phyloP scores from a whole-genome alignment of 441 rosid species.

The Brassica hybrid region DNA sequence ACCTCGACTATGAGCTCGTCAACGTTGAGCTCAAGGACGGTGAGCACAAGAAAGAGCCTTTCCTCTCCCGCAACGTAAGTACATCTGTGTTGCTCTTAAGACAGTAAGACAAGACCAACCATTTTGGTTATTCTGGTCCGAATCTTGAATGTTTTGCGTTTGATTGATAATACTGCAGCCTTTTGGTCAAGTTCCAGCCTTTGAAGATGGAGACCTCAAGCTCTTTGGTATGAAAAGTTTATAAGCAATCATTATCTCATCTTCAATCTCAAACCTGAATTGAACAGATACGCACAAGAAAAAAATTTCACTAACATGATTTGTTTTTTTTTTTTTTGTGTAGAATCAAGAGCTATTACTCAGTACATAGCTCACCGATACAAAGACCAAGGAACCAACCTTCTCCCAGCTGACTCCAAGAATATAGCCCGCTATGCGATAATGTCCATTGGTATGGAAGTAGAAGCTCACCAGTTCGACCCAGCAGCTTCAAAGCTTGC shows the following conservation, averaged over 20 bases:
- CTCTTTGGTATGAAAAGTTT: slow-evolving; percentile 58
- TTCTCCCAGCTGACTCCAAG: slow-evolving; percentile 47
- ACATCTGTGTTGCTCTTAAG: not conserved
- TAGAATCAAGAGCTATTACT: slow-evolving; percentile 80
- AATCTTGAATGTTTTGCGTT: slow-evolving; percentile 30
- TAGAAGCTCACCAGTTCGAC: slow-evolving; percentile 68
- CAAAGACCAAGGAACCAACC: slow-evolving; percentile 54
- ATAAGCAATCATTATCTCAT: not conserved
- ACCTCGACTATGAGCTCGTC: slow-evolving; percentile 62
- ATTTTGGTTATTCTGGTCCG: not conserved
- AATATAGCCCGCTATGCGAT: slow-evolving; percentile 35
- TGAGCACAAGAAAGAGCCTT: slow-evolving; percentile 66
- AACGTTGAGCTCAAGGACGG: slow-evolving; percentile 50
- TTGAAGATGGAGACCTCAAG: slow-evolving; percentile 67
- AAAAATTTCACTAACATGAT: not conserved
- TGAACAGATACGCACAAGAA: not conserved
- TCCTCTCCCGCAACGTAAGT: slow-evolving; percentile 66
- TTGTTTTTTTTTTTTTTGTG: slow-evolving; percentile 16
- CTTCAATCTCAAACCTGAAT: too few relatives aligned
- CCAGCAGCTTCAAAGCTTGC: slow-evolving; percentile 56
- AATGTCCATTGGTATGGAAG: slow-evolving; percentile 59
- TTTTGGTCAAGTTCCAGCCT: slow-evolving; percentile 75
- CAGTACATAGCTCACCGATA: slow-evolving; percentile 59
- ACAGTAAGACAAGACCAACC: slow-evolving; percentile 1
- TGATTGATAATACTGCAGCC: slow-evolving; percentile 53